Percentiles rank a stretch among this genome's conserved stretches.
Evolutionary conservation across 345 rosid genomes (phyloP).

Genomic region (Noccaea caerulescens): DNA sequence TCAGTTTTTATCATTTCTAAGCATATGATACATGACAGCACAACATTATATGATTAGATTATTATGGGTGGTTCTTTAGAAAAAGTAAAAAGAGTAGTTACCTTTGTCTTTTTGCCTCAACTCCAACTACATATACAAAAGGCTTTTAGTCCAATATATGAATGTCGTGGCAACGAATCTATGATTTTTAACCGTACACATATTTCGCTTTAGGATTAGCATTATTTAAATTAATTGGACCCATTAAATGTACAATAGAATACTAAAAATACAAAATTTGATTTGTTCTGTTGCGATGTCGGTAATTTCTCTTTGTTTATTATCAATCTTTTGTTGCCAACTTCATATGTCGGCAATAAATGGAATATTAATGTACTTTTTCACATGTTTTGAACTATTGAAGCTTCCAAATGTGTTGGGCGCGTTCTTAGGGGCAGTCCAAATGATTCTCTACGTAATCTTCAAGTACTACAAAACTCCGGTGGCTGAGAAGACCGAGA

Average conservation of each 20-base stretch:
- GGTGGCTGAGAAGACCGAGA: constrained; percentile 30
- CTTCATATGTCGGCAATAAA: constrained; percentile 20
- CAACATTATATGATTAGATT: constrained; percentile 29
- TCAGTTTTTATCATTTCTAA: neutral
- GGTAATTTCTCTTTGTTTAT: constrained; percentile 18
- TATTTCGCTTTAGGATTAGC: constrained; percentile 19
- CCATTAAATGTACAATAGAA: constrained; percentile 28
- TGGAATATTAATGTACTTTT: constrained; percentile 39
- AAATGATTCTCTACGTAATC: constrained; percentile 57
- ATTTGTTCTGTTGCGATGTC: constrained; percentile 40
- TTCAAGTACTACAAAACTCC: constrained; percentile 50
- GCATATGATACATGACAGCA: constrained; percentile 30
- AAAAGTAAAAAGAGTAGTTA: constrained; percentile 36
- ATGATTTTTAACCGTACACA: constrained; percentile 37
- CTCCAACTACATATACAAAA: constrained; percentile 14
- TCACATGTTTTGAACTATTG: constrained; percentile 16
- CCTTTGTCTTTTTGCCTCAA: constrained; percentile 24
- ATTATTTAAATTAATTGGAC: constrained; percentile 11
- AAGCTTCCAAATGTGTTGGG: constrained; percentile 65
- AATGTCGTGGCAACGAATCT: constrained; percentile 36
- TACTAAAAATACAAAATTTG: constrained; percentile 24
- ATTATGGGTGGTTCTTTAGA: constrained; percentile 26
- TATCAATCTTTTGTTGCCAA: neutral
- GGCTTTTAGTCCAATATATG: constrained; percentile 5
- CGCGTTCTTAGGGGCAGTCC: constrained; percentile 52